phyloP scores from a whole-genome alignment of 495 filamentous ascomycete species.

The Neurospora intermedia region DNA sequence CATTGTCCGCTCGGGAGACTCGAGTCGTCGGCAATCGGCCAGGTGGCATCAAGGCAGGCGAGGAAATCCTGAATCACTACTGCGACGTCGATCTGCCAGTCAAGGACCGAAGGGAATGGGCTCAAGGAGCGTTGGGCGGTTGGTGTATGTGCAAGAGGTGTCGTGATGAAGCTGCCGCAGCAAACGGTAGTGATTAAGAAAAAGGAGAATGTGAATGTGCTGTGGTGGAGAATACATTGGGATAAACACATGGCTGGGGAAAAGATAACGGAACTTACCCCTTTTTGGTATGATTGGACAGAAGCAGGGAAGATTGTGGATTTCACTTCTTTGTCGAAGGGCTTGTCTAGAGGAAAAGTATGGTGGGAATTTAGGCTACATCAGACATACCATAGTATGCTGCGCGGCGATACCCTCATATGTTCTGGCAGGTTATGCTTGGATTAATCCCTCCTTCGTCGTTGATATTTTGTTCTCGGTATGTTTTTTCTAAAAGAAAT shows the following conservation, averaged over 20 bases:
- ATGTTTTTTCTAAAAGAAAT: not conserved
- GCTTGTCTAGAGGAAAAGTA: not conserved
- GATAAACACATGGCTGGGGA: not conserved
- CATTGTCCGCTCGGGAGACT: constrained; percentile 43
- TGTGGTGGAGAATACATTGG: not conserved
- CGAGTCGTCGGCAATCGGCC: constrained; percentile 25
- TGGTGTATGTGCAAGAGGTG: constrained; percentile 77
- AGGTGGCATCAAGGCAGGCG: constrained; percentile 57
- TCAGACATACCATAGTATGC: not conserved
- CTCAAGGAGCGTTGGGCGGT: constrained; percentile 71
- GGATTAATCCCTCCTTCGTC: not conserved
- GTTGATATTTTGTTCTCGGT: not conserved
- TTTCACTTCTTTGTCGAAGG: not conserved
- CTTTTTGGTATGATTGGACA: not conserved
- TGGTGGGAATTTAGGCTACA: not conserved
- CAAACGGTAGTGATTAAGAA: not conserved
- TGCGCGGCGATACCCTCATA: not conserved
- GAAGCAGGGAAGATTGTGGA: not conserved
- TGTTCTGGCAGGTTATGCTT: not conserved
- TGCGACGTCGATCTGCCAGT: constrained; percentile 77
- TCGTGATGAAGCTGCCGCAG: constrained; percentile 33
- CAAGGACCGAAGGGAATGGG: constrained; percentile 78
- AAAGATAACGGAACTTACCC: not conserved
- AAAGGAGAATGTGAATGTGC: not conserved
- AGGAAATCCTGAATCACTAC: constrained; percentile 89